Evolutionary conservation across 2,329 filamentous ascomycete genomes (phyloP).

Genomic region (Aspergillus chevalieri): DNA sequence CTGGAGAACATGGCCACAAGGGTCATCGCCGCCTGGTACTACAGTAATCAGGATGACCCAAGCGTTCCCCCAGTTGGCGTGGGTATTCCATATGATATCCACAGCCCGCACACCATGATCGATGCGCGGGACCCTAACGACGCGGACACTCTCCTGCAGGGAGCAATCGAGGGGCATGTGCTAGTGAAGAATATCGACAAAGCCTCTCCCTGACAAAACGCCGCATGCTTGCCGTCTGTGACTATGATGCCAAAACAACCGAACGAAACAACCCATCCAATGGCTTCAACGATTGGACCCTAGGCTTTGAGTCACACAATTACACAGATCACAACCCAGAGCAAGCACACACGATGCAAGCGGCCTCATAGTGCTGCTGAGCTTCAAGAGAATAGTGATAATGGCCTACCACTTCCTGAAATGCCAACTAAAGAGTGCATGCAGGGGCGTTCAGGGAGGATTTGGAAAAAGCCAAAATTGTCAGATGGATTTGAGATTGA

Average conservation of each 20-base stretch:
- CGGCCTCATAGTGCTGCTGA: no score
- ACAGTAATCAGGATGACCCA: slow-evolving; percentile 38
- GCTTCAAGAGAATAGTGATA: no score
- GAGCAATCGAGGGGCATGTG: slow-evolving; percentile 25
- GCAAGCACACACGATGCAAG: no score
- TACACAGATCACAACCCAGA: no score
- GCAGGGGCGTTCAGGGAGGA: no score
- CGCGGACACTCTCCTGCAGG: background rate
- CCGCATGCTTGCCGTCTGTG: slow-evolving; percentile 45
- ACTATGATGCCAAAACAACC: slow-evolving; percentile 37
- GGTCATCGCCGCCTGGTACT: slow-evolving; percentile 46
- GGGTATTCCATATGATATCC: background rate
- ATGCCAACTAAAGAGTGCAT: no score
- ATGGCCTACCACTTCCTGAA: no score
- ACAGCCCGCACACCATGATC: slow-evolving; percentile 23
- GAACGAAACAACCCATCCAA: background rate
- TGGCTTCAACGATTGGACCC: background rate
- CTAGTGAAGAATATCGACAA: slow-evolving; percentile 42
- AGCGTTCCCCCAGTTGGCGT: background rate
- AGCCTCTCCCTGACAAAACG: slow-evolving; percentile 42
- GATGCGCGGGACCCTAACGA: slow-evolving; percentile 20
- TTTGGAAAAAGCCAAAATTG: no score
- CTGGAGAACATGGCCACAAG: slow-evolving; percentile 57
- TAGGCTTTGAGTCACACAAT: background rate
- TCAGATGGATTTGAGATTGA: no score